phyloP scores from a whole-genome alignment of 2,329 filamentous ascomycete genomes.

The Lachnum nothofagi region DNA sequence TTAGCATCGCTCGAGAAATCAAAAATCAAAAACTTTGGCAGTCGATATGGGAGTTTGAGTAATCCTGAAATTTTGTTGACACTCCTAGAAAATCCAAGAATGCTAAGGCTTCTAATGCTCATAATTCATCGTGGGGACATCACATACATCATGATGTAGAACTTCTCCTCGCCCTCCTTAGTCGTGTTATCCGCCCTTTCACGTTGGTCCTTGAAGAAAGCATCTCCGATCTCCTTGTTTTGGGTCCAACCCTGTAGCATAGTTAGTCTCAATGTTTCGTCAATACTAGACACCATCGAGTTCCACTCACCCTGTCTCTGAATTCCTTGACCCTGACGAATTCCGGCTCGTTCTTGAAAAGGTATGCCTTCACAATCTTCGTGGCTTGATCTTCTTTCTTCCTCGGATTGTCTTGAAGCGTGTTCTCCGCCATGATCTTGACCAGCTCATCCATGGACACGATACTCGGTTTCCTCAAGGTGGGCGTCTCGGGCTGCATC shows the following conservation, averaged over 20 bases:
- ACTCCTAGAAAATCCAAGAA: no score
- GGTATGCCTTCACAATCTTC: conserved; percentile 16
- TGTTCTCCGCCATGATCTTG: conserved; percentile 2
- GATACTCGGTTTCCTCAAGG: background rate
- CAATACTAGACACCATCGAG: no score
- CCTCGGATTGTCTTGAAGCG: conserved; percentile 2
- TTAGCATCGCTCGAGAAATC: no score
- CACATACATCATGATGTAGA: conserved; percentile 45
- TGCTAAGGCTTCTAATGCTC: no score
- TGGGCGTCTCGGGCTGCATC: no score
- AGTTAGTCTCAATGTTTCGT: background rate
- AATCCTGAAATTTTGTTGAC: no score
- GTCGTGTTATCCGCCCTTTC: conserved; percentile 34
- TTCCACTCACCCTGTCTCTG: conserved; percentile 16
- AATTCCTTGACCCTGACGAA: conserved; percentile 18
- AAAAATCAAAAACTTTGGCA: no score
- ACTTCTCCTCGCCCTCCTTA: conserved; percentile 22
- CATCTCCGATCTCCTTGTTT: conserved; percentile 32
- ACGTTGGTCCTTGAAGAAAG: conserved; percentile 32
- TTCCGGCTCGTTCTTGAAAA: conserved; percentile 15
- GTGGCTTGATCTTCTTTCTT: conserved; percentile 3
- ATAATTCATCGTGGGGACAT: no score
- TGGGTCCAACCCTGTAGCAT: conserved; percentile 38
- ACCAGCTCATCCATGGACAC: conserved; percentile 6
- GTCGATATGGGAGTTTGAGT: no score